Evolutionary conservation across 352 stramenopile genomes (phyloP).

Genomic region (Phytophthora megakarya): DNA sequence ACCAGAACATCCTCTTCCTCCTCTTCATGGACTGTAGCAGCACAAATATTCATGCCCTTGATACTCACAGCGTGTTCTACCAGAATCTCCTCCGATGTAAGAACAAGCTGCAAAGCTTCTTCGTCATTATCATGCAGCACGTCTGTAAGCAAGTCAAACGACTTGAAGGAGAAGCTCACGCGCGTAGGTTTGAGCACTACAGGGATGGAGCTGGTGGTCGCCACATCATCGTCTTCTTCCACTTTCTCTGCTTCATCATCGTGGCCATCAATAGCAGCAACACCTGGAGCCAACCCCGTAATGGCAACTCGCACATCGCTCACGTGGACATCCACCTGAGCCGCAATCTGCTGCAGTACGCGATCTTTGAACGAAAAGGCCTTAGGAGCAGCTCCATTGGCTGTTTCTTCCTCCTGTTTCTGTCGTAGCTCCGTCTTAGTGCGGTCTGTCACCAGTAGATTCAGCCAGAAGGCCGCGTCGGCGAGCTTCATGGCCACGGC

Average conservation of each 20-base stretch:
- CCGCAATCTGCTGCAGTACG: slow-evolving; percentile 61
- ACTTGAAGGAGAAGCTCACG: slow-evolving; percentile 38
- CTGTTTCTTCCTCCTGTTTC: slow-evolving; percentile 32
- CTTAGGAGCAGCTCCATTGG: slow-evolving; percentile 20
- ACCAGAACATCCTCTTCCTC: slow-evolving; percentile 22
- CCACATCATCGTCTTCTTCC: slow-evolving; percentile 23
- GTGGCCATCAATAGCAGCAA: slow-evolving; percentile 30
- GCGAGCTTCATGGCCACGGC: slow-evolving; percentile 60
- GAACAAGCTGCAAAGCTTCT: slow-evolving; percentile 51
- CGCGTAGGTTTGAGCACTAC: slow-evolving; percentile 40
- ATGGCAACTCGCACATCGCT: slow-evolving; percentile 47
- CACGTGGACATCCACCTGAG: slow-evolving; percentile 63
- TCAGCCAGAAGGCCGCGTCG: slow-evolving; percentile 48
- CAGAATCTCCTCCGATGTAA: slow-evolving; percentile 57
- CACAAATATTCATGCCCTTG: slow-evolving; percentile 54
- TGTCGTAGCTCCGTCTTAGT: slow-evolving; percentile 40
- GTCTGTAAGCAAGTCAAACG: slow-evolving; percentile 47
- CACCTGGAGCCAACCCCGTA: slow-evolving; percentile 33
- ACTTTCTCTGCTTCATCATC: slow-evolving; percentile 35
- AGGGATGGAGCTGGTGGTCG: slow-evolving; percentile 33
- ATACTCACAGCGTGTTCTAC: slow-evolving; percentile 55
- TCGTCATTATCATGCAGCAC: slow-evolving; percentile 52
- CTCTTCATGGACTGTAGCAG: slow-evolving; percentile 35
- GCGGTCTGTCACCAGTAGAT: slow-evolving; percentile 40
- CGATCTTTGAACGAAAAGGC: slow-evolving; percentile 66